Evolutionary conservation across 225 moss, liverwort and hornwort species (phyloP), one percentile per base, ranked within the genome.

Genomic region (Bryoerythrophyllum caledonicum): DNA sequence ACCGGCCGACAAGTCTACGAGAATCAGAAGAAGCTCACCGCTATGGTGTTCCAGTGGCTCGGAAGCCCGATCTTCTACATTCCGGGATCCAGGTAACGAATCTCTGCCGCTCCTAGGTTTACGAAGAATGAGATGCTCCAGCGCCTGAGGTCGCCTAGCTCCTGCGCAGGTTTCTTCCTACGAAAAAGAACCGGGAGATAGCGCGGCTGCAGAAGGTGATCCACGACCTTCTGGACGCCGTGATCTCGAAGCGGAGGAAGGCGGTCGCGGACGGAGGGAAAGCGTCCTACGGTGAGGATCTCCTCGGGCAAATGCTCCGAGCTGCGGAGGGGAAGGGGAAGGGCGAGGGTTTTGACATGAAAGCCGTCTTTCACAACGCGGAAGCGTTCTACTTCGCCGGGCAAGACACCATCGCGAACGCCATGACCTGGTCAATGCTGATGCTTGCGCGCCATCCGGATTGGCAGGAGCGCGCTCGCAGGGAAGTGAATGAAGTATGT

Each of bases 391-490:
- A 69, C 75, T 80, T 75, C 55, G 75, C 63, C 2, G 80, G 80
- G 12, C 70, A 80, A 27, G 80, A 80, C 10, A 70, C 80, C 6
- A 32, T 57, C 6, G 55, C 63, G 30, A 68, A 43, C 25, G 41
- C 51, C 40, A 10, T 34, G 21, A 37, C 15, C 15, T 80, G 25
- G 61, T 26, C 70, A 8, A 2, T 80, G 56, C 9, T 80, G 10
- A 54, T 80, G 70, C 68, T 80, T 6, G 80, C 80, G n/a, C 54
- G 34, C 32, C 63, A 80, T 63, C 80, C 70, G 16, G 70, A 75
- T 2, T 80, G 80, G 80, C 80, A 80, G 35, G 70, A 70, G 11
- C 63, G 75, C 20, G 80, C 80, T 25, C 73, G 73, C 51, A 19
- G 44, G 57, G 34, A 69, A 69, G 51, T 63, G 19, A 63, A 63